Conservation (phyloP, 257 asterid species). For the Solanum paucissectum region DNA sequence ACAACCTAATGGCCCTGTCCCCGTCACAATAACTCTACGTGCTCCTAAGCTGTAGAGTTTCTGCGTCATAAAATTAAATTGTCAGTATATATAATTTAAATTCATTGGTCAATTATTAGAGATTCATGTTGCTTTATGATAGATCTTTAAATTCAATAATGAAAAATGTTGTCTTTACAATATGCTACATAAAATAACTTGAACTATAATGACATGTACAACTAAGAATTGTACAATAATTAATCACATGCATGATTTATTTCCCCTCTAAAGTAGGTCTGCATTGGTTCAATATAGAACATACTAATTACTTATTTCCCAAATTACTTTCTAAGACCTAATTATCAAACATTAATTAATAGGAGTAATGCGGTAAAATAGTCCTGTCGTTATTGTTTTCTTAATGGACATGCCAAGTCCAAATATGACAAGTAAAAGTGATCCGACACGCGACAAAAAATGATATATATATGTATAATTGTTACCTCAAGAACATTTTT, state of each 20-base stretch:
- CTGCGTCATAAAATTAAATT: slow-evolving; percentile 13
- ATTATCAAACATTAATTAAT: too few species aligned
- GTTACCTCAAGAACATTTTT: slow-evolving; percentile 48
- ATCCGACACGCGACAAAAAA: too few species aligned
- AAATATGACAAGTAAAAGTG: too few species aligned
- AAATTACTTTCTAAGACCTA: too few species aligned
- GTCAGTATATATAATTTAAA: not conserved
- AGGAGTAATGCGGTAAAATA: too few species aligned
- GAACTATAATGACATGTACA: not conserved
- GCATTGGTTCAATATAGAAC: not conserved
- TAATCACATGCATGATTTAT: not conserved
- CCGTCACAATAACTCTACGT: slow-evolving; percentile 69
- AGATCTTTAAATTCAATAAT: not conserved
- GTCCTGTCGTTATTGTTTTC: too few species aligned
- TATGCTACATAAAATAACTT: not conserved
- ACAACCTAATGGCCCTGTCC: slow-evolving; percentile 87
- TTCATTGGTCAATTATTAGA: not conserved
- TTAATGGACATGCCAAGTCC: too few species aligned
- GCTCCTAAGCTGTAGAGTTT: slow-evolving; percentile 44
- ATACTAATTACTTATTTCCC: too few species aligned
- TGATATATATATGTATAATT: not conserved
- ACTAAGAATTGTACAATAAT: not conserved
- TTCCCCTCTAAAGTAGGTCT: not conserved
- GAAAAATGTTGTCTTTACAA: not conserved
- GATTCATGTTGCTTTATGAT: not conserved